Conservation (phyloP, 148 eudicot species). For the Beta vulgaris region DNA sequence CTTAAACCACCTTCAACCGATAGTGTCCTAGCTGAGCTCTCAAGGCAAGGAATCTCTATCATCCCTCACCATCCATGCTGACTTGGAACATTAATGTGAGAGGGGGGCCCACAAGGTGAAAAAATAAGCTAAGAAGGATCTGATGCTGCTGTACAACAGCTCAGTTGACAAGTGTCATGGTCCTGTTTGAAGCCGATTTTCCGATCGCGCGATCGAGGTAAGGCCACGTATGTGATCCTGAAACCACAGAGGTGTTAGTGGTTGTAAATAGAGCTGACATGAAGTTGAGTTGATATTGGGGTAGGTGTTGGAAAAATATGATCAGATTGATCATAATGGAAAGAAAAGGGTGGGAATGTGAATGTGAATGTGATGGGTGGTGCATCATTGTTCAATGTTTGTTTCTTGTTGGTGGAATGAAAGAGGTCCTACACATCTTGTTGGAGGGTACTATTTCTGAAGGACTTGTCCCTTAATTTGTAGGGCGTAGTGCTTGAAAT, state of each 20-base stretch:
- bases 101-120: background rate
- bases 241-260: slow-evolving; percentile 28
- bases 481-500: background rate
- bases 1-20: slow-evolving; percentile 81
- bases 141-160: slow-evolving; percentile 15
- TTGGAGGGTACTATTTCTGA: background rate
- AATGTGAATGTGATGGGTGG: slow-evolving; percentile 18
- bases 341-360: background rate
- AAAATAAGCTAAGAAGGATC: background rate
- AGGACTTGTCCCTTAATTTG: slow-evolving; percentile 23
- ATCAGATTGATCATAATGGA: slow-evolving; percentile 17
- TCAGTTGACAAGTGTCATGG: background rate
- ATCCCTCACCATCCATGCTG: slow-evolving; percentile 37
- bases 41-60: slow-evolving; percentile 63
- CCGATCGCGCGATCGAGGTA: slow-evolving; percentile 17
- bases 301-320: slow-evolving; percentile 10
- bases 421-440: slow-evolving; percentile 12
- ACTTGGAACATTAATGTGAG: slow-evolving; percentile 12
- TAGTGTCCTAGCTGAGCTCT: slow-evolving; percentile 63
- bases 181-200: background rate
- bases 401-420: slow-evolving; percentile 14
- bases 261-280: slow-evolving; percentile 37
- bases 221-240: slow-evolving; percentile 30
- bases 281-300: slow-evolving; percentile 15
- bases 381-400: slow-evolving; percentile 6